Percentiles rank a stretch among this genome's conserved stretches.
phyloP scores from a whole-genome alignment of 305 asterid species.

The Ajuga reptans region DNA sequence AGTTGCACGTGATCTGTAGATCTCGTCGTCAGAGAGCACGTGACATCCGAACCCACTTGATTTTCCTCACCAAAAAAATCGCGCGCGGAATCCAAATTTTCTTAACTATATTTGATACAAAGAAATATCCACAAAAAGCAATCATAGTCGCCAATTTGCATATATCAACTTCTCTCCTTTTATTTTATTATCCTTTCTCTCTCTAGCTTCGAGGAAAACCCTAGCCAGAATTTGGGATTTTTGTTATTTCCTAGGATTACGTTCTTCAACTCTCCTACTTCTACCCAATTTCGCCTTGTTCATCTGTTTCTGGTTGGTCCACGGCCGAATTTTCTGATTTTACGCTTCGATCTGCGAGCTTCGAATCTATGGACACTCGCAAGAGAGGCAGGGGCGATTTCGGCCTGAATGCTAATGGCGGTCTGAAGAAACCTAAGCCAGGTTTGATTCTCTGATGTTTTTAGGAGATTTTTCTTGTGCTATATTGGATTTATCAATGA shows the following conservation, averaged over 20 bases:
- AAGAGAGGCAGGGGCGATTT: conserved; percentile 53
- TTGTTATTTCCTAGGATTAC: neutral
- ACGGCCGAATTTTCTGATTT: neutral
- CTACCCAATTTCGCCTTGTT: neutral
- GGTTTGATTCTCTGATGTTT: conserved; percentile 28
- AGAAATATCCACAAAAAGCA: conserved; percentile 9
- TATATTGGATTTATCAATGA: neutral
- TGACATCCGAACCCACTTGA: conserved; percentile 5
- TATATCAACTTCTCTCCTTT: neutral
- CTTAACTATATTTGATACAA: conserved; percentile 20
- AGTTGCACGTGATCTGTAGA: conserved; percentile 9
- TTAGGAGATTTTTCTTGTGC: neutral
- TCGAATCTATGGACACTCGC: conserved; percentile 46
- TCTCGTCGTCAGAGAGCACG: conserved; percentile 11
- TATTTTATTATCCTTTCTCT: neutral
- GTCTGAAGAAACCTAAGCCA: conserved; percentile 51
- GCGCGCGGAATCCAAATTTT: conserved; percentile 29
- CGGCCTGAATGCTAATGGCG: conserved; percentile 43
- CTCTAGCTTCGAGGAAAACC: conserved; percentile 27
- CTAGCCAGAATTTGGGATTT: conserved; percentile 25
- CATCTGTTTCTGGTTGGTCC: neutral
- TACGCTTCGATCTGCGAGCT: conserved; percentile 33
- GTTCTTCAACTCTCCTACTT: neutral
- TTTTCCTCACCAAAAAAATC: conserved; percentile 17
- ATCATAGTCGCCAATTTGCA: neutral